Conservation (phyloP, 192 early-diverging fungal genomes). For the Coemansia sp. region DNA sequence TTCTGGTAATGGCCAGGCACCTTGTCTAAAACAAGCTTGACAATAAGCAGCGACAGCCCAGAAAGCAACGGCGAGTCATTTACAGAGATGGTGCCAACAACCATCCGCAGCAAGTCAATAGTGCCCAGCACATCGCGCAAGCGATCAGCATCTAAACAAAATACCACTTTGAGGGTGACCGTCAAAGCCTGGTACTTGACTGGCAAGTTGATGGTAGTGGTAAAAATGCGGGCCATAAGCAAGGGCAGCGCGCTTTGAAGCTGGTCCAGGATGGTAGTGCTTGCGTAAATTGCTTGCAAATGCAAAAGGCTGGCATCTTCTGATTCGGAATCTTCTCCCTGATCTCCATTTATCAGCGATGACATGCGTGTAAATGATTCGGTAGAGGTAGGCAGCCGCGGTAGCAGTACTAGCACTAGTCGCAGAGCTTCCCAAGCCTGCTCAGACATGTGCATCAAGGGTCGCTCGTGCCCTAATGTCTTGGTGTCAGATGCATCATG, state of each 20-base stretch:
- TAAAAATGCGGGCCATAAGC: conserved; percentile 68
- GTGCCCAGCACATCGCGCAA: conserved; percentile 53
- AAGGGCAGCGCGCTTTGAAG: conserved; percentile 58
- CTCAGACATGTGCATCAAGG: conserved; percentile 18
- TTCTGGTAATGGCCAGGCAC: conserved; percentile 57
- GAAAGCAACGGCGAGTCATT: conserved; percentile 20
- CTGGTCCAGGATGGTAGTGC: conserved; percentile 17
- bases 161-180: conserved; percentile 57
- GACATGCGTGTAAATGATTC: conserved; percentile 2
- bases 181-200: conserved; percentile 67
- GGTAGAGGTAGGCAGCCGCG: conserved; percentile 14
- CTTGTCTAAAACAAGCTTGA: conserved; percentile 61
- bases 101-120: conserved; percentile 17
- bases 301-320: background rate
- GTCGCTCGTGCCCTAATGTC: background rate
- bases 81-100: conserved; percentile 18
- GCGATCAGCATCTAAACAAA: conserved; percentile 46
- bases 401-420: conserved; percentile 20
- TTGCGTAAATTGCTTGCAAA: conserved; percentile 6
- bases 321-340: no score
- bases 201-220: conserved; percentile 61
- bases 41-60: conserved; percentile 40
- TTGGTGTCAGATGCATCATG: background rate
- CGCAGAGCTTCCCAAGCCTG: conserved; percentile 31
- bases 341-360: background rate